A percentile compares a stretch with the other conserved stretches of the same genome.
Conservation (phyloP, 352 stramenopile genomes). For the Pythium vanterpoolii region DNA sequence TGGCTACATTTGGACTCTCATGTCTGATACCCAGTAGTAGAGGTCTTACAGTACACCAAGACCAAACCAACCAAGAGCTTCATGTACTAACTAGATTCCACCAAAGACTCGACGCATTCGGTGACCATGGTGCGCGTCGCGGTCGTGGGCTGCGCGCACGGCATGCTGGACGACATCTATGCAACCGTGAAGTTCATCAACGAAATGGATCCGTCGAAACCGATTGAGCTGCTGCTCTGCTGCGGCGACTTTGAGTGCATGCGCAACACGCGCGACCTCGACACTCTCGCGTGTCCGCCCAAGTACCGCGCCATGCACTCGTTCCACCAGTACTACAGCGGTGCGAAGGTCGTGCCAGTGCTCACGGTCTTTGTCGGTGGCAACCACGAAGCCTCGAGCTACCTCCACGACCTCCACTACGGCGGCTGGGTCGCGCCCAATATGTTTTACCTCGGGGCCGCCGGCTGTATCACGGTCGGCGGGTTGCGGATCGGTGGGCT, state of each 20-base stretch:
- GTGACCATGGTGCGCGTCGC: slow-evolving; percentile 72
- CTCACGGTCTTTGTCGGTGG: slow-evolving; percentile 97
- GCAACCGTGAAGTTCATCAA: slow-evolving; percentile 91
- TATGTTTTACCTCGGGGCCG: slow-evolving; percentile 98
- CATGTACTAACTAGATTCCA: not conserved
- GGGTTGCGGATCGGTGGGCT: slow-evolving; percentile 95
- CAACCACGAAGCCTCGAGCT: slow-evolving; percentile 98
- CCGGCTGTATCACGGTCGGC: slow-evolving; percentile 90
- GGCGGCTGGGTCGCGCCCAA: slow-evolving; percentile 98
- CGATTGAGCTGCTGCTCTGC: slow-evolving; percentile 95
- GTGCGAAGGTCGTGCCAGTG: slow-evolving; percentile 89
- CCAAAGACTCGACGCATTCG: not conserved
- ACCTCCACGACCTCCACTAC: slow-evolving; percentile 96
- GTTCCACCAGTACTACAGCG: slow-evolving; percentile 97
- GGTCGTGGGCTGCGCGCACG: slow-evolving; percentile 98
- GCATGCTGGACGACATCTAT: slow-evolving; percentile 98
- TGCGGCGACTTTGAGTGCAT: slow-evolving; percentile 99
- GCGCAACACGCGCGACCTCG: slow-evolving; percentile 93
- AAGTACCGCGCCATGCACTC: slow-evolving; percentile 93
- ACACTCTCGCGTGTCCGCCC: slow-evolving; percentile 91
- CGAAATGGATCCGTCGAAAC: slow-evolving; percentile 60
- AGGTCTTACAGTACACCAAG: not conserved
- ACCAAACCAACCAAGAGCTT: not conserved
- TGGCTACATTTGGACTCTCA: slow-evolving; percentile 1
- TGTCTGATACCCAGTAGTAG: slow-evolving; percentile 7